Conservation (phyloP, 1,284 basidiomycete genomes). For the Cystobasidium slooffiae region DNA sequence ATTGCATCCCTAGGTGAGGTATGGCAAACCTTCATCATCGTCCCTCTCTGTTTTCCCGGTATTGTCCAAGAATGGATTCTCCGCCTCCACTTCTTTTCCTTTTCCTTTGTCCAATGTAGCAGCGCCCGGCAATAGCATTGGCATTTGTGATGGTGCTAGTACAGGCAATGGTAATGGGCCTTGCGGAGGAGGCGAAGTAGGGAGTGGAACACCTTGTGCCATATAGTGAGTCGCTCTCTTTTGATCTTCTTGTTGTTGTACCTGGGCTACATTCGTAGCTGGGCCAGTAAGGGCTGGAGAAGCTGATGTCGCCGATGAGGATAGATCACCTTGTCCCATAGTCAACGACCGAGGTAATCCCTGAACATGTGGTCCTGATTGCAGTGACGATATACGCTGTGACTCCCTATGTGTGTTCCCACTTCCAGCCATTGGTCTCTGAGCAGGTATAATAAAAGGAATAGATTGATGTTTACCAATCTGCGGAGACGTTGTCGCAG, state of each 20-base stretch:
- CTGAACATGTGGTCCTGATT: no score
- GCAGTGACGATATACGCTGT: no score
- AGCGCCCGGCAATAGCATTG: conserved; percentile 18
- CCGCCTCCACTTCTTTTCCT: no score
- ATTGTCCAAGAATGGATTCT: no score
- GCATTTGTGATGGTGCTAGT: neutral
- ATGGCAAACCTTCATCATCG: no score
- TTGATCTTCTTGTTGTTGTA: neutral
- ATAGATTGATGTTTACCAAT: conserved; percentile 2
- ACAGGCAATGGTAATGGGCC: neutral
- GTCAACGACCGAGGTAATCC: conserved; percentile 1
- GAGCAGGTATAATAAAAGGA: conserved; percentile 16
- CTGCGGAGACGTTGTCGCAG: neutral
- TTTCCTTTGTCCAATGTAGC: no score
- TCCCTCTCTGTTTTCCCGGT: no score
- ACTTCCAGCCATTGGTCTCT: neutral
- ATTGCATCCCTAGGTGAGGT: no score
- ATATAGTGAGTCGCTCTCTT: neutral
- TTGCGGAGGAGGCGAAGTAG: conserved; percentile 1
- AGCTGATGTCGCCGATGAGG: neutral
- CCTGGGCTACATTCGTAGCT: neutral
- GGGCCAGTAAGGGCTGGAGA: neutral
- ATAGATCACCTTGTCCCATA: neutral
- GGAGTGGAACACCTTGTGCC: conserved; percentile 11
- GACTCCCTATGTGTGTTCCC: no score